Evolutionary conservation across 2,329 filamentous ascomycete genomes (phyloP).

Genomic region (Orbilia blumenaviensis): DNA sequence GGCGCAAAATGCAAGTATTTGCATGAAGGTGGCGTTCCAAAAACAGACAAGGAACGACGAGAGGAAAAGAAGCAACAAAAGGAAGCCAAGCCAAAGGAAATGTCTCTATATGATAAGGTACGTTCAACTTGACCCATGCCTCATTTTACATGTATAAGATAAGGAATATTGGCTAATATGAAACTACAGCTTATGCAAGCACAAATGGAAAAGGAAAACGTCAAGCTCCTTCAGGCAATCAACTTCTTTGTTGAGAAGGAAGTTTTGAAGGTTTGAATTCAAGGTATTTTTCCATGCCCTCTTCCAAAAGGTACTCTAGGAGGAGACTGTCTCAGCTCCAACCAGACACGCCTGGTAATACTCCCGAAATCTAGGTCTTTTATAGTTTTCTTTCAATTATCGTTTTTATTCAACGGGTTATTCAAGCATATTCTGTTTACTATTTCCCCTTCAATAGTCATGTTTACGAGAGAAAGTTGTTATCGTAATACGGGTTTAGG

Average conservation of each 20-base stretch:
- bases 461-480: slow-evolving; percentile 9
- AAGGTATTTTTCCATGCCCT: not conserved
- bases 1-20: slow-evolving; percentile 51
- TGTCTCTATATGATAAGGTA: slow-evolving; percentile 50
- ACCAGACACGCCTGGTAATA: not conserved
- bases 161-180: slow-evolving; percentile 10
- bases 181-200: slow-evolving; percentile 42
- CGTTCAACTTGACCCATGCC: not conserved
- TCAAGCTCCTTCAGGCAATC: slow-evolving; percentile 47
- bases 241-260: slow-evolving; percentile 49
- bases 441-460: not conserved
- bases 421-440: not conserved
- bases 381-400: not conserved
- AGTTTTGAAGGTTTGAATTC: slow-evolving; percentile 36
- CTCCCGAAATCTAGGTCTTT: not conserved
- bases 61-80: slow-evolving; percentile 52
- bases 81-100: slow-evolving; percentile 39
- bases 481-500: not conserved
- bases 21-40: slow-evolving; percentile 50
- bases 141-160: not conserved
- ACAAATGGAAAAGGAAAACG: slow-evolving; percentile 52
- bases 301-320: not conserved
- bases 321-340: not conserved
- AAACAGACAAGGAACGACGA: slow-evolving; percentile 46
- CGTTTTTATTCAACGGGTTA: not conserved